Percentiles rank a stretch among this genome's conserved stretches.
Conservation (phyloP, 768 basidiomycete genomes). For the Auricularia auricula-judae region DNA sequence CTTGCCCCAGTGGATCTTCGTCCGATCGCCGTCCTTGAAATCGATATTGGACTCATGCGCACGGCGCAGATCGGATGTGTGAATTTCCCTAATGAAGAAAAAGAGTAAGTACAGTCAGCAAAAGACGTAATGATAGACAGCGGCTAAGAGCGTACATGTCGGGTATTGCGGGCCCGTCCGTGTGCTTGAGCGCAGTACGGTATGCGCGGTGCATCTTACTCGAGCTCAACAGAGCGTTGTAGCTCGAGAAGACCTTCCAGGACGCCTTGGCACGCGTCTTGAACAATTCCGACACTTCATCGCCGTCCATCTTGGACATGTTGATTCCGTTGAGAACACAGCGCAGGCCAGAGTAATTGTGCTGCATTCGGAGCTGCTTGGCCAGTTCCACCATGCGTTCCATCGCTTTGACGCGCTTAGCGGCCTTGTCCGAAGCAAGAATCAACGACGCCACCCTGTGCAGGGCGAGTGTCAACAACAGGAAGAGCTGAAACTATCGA, state of each 20-base stretch:
- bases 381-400: conserved; percentile 86
- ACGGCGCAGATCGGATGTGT: conserved; percentile 79
- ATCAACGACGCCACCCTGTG: conserved; percentile 84
- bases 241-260: conserved; percentile 69
- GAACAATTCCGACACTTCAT: conserved; percentile 66
- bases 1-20: conserved; percentile 90
- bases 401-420: conserved; percentile 65
- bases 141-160: conserved; percentile 29
- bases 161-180: conserved; percentile 80
- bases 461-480: conserved; percentile 4
- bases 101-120: no score
- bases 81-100: conserved; percentile 55
- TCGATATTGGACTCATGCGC: conserved; percentile 81
- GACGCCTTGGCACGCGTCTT: conserved; percentile 52
- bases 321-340: conserved; percentile 93
- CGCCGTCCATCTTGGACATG: conserved; percentile 65
- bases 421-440: conserved; percentile 72
- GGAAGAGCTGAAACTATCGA: conserved; percentile 3
- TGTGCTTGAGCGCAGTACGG: conserved; percentile 74
- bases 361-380: conserved; percentile 61
- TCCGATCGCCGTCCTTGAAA: conserved; percentile 48
- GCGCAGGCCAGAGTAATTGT: conserved; percentile 89
- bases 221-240: conserved; percentile 76
- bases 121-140: not conserved
- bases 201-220: conserved; percentile 83